Conservation (phyloP, 2,329 filamentous ascomycete species). For the Scortechinia acanthostroma region DNA sequence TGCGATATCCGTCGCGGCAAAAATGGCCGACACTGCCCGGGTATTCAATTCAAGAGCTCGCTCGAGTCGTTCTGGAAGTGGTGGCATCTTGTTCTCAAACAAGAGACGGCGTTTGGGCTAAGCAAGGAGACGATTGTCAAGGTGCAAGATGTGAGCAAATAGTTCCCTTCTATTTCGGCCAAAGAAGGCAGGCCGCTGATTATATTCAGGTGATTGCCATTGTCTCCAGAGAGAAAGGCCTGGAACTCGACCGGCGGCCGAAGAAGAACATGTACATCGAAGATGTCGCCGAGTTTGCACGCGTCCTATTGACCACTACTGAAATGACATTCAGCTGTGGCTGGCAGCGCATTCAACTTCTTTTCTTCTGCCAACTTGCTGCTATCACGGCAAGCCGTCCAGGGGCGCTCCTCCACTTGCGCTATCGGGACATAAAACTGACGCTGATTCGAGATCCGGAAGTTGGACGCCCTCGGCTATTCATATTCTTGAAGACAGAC, state of each 20-base stretch:
- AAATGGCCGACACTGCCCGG: slow-evolving; percentile 7
- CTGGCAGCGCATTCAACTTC: slow-evolving; percentile 14
- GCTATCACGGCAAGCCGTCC: slow-evolving; percentile 14
- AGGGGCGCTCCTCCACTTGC: slow-evolving; percentile 12
- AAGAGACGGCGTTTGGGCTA: slow-evolving; percentile 6
- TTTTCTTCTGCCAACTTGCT: slow-evolving; percentile 14
- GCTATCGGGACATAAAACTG: slow-evolving; percentile 13
- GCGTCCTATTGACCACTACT: slow-evolving; percentile 15
- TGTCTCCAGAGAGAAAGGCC: slow-evolving; percentile 13
- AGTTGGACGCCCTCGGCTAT: slow-evolving; percentile 9
- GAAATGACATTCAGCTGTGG: slow-evolving; percentile 18
- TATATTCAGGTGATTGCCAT: slow-evolving; percentile 13
- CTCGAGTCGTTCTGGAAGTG: slow-evolving; percentile 12
- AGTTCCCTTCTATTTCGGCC: slow-evolving; percentile 3
- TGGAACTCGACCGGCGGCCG: slow-evolving; percentile 8
- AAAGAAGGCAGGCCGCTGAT: neutral
- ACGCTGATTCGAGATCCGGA: slow-evolving; percentile 16
- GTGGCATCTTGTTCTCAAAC: slow-evolving; percentile 10
- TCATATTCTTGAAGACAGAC: slow-evolving; percentile 13
- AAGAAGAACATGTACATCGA: slow-evolving; percentile 20
- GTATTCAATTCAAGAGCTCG: slow-evolving; percentile 9
- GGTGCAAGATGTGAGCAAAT: slow-evolving; percentile 5
- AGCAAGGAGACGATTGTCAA: slow-evolving; percentile 7
- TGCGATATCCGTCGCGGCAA: slow-evolving; percentile 10
- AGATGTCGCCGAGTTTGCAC: slow-evolving; percentile 17